These are phyloP conservation scores for Butyriboletus appendiculatus DNA, from an alignment of 1,284 basidiomycete genomes.

Conservation along the genomic window DNA sequence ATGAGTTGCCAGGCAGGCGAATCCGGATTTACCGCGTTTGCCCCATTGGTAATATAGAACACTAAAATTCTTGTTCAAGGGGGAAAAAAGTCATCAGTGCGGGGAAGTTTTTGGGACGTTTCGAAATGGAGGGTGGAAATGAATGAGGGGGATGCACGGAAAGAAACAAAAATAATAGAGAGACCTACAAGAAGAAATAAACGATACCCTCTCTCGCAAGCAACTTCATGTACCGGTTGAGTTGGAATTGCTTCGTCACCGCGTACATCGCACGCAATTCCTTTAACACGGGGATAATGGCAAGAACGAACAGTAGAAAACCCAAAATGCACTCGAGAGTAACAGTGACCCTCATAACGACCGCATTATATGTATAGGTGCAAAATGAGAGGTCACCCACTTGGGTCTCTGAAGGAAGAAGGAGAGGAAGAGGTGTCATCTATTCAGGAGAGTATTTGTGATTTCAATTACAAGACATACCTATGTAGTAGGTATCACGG, in stretches of 20 bases:
- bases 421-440: background rate
- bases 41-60: background rate
- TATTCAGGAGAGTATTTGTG: background rate
- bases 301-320: background rate
- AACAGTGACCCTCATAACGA: background rate
- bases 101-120: too few relatives aligned
- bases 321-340: background rate
- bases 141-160: background rate
- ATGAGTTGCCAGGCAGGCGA: background rate
- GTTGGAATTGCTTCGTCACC: background rate
- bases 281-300: background rate
- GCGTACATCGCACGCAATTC: background rate
- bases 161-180: background rate
- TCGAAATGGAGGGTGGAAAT: too few relatives aligned
- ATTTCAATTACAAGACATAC: background rate
- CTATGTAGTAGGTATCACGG: too few relatives aligned
- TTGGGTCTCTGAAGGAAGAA: background rate
- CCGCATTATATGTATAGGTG: background rate
- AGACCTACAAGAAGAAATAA: conserved; percentile 8
- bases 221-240: conserved; percentile 8
- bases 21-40: too few relatives aligned
- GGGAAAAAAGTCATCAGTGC: background rate
- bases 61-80: background rate
- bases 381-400: background rate
- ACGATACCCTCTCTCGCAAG: conserved; percentile 5